A percentile compares a stretch with the other conserved stretches of the same genome.
phyloP scores from a whole-genome alignment of 768 basidiomycete genomes.

The Pleurotus eryngii region DNA sequence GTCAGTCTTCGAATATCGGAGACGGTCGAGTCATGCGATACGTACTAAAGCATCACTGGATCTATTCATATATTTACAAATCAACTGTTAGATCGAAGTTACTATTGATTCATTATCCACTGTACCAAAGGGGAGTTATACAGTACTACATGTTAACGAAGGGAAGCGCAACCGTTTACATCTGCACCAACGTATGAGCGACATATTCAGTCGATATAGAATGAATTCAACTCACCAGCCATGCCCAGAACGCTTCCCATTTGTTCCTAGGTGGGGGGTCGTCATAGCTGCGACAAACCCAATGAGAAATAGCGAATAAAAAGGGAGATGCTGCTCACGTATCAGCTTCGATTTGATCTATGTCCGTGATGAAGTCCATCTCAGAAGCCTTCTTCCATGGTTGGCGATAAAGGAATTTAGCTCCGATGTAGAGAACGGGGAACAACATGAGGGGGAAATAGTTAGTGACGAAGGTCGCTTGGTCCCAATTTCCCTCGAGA shows the following conservation, averaged over 20 bases:
- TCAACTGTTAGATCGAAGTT: too few relatives aligned
- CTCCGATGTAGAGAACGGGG: slow-evolving; percentile 67
- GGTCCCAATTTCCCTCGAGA: slow-evolving; percentile 41
- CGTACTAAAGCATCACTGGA: too few relatives aligned
- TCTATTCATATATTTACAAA: too few relatives aligned
- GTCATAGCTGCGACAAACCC: slow-evolving; percentile 41
- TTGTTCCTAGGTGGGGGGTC: slow-evolving; percentile 70
- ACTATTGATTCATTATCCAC: too few relatives aligned
- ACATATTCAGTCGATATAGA: neutral
- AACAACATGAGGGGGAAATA: slow-evolving; percentile 73
- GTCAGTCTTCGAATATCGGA: too few relatives aligned
- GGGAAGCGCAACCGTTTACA: neutral
- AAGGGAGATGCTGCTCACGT: slow-evolving; percentile 30
- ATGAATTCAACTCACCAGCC: slow-evolving; percentile 55
- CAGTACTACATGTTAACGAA: too few relatives aligned
- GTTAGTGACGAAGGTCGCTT: slow-evolving; percentile 75
- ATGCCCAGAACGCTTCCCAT: slow-evolving; percentile 70
- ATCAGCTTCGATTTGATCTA: slow-evolving; percentile 68
- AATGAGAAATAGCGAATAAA: neutral
- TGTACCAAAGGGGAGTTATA: too few relatives aligned
- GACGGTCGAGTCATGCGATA: too few relatives aligned
- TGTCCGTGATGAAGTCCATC: slow-evolving; percentile 81
- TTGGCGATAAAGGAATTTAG: slow-evolving; percentile 51
- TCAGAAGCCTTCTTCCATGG: slow-evolving; percentile 48
- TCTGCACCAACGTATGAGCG: neutral